Evolutionary conservation across 306 rosid species (phyloP).

Genomic region (Hylodesmum podocarpum): DNA sequence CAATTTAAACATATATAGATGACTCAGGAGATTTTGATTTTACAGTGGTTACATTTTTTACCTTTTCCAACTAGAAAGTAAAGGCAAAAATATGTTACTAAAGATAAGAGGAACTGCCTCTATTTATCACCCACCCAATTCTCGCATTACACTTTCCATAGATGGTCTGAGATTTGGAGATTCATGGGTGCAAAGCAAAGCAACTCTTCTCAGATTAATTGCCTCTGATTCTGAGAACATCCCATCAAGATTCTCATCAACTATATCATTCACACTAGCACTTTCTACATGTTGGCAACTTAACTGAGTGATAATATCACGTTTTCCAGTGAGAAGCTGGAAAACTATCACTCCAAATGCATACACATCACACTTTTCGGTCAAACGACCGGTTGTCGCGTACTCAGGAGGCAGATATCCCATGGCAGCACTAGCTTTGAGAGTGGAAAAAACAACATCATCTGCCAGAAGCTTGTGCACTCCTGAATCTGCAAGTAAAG

Average conservation of each 20-base stretch:
- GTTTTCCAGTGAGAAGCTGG: conserved; percentile 76
- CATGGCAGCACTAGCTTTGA: conserved; percentile 86
- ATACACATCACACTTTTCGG: conserved; percentile 68
- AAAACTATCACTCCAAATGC: conserved; percentile 82
- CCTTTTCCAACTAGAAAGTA: conserved; percentile 13
- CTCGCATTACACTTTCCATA: conserved; percentile 54
- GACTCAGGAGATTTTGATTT: conserved; percentile 4
- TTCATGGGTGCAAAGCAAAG: conserved; percentile 66
- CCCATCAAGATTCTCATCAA: conserved; percentile 71
- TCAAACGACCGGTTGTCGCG: conserved; percentile 65
- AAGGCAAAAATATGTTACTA: background rate
- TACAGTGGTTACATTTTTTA: conserved; percentile 7
- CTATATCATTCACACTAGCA: conserved; percentile 42
- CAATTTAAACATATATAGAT: background rate
- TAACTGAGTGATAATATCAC: conserved; percentile 42
- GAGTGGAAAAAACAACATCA: conserved; percentile 69
- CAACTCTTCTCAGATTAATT: conserved; percentile 53
- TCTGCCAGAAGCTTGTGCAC: conserved; percentile 88
- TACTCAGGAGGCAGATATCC: conserved; percentile 92
- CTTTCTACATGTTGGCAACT: conserved; percentile 43
- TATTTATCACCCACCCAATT: conserved; percentile 39
- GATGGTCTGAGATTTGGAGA: conserved; percentile 66
- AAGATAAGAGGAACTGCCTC: conserved; percentile 20
- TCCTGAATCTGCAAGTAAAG: conserved; percentile 70
- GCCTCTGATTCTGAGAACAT: conserved; percentile 67